These are phyloP conservation scores for Salix arbutifolia DNA, from an alignment of 345 rosid genomes.

Conservation along the genomic window DNA sequence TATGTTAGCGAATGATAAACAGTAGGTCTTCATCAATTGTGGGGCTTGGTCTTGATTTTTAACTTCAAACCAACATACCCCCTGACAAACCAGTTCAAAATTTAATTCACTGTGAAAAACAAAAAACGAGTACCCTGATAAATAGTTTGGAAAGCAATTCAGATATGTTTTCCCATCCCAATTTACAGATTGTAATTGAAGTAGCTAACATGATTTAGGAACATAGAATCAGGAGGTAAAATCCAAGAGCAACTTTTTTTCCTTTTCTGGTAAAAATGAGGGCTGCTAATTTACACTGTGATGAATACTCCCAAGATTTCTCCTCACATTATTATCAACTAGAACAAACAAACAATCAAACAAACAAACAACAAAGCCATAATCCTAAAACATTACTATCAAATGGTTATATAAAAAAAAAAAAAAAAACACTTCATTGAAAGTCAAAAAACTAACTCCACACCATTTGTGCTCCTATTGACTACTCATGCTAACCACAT, in stretches of 20 bases:
- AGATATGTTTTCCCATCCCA: constrained; percentile 9
- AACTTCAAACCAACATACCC: constrained; percentile 95
- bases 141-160: constrained; percentile 22
- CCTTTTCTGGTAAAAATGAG: background rate
- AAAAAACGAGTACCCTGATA: constrained; percentile 24
- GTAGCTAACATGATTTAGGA: background rate
- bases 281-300: background rate
- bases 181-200: constrained; percentile 1
- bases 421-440: background rate
- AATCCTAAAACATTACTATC: background rate
- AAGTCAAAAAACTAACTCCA: background rate
- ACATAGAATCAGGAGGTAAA: background rate
- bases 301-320: background rate
- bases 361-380: background rate
- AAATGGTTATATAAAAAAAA: background rate
- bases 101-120: constrained; percentile 44
- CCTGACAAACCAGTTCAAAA: constrained; percentile 90
- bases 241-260: background rate
- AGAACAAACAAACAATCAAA: background rate
- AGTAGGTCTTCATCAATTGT: constrained; percentile 67
- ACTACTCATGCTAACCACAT: background rate
- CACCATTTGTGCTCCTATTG: background rate
- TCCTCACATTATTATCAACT: background rate
- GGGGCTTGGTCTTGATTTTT: constrained; percentile 89
- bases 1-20: constrained; percentile 55